Evolutionary conservation across 2,329 filamentous ascomycete species (phyloP), one percentile per base, ranked within the genome.

Genomic region (Phialemoniopsis sp.): DNA sequence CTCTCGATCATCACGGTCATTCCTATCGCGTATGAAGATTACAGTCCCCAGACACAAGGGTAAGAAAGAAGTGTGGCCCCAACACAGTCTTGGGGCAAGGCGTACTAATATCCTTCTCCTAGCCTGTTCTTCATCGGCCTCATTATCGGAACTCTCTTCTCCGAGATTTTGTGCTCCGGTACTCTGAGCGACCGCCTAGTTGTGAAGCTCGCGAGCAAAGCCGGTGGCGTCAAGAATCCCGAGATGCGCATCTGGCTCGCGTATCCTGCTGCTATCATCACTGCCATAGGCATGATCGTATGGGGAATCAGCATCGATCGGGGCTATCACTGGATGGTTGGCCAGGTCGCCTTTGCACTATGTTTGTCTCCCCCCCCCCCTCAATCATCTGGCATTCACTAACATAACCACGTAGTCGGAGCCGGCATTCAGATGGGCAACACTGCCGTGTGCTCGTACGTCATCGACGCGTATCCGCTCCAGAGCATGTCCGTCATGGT

Each of bases 361-460:
- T 75, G 69, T 73, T 57, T 57, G 65, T 57, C 31, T 16, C 3
- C 15, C 5, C 4, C 21, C n/a, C 10, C 3, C 12, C 8, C n/a
- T 18, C 13, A 12, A 8, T 19, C 16, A 33, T 34, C 33, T 40
- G 16, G 36, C 21, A 36, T 26, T 10, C 21, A 26, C 41, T 38
- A 34, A 45, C 29, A 30, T 18, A 10, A 18, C 13, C 26, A 13
- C 38, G 21, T 26, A 73, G 71, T 76, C 50, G 70, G 68, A 1
- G 67, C 70, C 1, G 74, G 75, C 14, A 68, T 78, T 44, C 74
- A 80, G 44, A 70, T 77, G 38, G 74, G 74, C 26, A 80, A 78
- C 50, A 75, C 73, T 0, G 66, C 68, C 3, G 56, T 72, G 9
- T 70, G 64, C 33, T 63, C 66, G 6, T 79, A 79, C 49, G 63